A percentile compares a stretch with the other conserved stretches of the same genome.
Evolutionary conservation across 495 filamentous ascomycete genomes (phyloP).

Genomic region (Chlorociboria aeruginascens): DNA sequence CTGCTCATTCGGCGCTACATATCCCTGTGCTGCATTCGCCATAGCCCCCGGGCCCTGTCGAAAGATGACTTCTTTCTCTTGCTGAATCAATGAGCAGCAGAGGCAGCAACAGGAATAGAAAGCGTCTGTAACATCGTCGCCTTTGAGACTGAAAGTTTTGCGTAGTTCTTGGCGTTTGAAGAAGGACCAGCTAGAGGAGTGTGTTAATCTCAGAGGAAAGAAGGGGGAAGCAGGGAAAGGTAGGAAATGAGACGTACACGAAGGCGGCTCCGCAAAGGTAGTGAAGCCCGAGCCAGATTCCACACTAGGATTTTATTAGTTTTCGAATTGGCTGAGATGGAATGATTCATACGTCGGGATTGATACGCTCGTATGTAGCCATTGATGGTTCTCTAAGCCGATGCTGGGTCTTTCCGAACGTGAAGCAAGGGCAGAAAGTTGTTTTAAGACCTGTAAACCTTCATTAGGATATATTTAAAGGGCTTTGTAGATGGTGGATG

Average conservation of each 20-base stretch:
- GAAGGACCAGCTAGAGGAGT: slow-evolving; percentile 23
- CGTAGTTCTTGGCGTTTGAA: slow-evolving; percentile 43
- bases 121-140: slow-evolving; percentile 37
- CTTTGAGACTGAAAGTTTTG: slow-evolving; percentile 39
- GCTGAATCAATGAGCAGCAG: slow-evolving; percentile 41
- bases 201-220: slow-evolving; percentile 14
- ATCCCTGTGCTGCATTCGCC: neutral
- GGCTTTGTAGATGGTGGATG: neutral
- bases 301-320: neutral
- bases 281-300: slow-evolving; percentile 30
- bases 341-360: slow-evolving; percentile 28
- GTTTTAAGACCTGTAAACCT: slow-evolving; percentile 25
- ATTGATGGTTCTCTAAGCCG: slow-evolving; percentile 34
- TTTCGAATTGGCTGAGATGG: neutral
- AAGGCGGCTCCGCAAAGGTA: neutral
- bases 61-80: slow-evolving; percentile 38
- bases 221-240: neutral
- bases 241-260: neutral
- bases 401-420: slow-evolving; percentile 37
- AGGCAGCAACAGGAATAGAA: slow-evolving; percentile 35
- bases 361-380: slow-evolving; percentile 28
- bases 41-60: neutral
- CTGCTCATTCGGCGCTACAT: slow-evolving; percentile 1
- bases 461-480: neutral
- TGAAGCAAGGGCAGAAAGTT: slow-evolving; percentile 41